phyloP scores from a whole-genome alignment of 352 stramenopile genomes.

The Phytophthora constricta region DNA sequence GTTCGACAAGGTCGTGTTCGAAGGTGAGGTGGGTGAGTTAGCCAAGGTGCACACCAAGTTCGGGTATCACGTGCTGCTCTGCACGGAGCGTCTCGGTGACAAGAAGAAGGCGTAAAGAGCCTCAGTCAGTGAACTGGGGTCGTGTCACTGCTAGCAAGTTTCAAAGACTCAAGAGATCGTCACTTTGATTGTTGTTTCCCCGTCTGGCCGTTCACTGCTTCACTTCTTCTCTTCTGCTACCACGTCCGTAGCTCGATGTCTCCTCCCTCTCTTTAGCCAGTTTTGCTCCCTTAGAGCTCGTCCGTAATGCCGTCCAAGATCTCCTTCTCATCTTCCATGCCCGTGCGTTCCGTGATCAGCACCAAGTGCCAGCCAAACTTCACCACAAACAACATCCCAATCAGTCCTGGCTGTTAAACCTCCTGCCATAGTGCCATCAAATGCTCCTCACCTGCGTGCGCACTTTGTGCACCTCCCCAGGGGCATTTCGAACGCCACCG shows the following conservation, averaged over 20 bases:
- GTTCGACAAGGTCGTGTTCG: constrained; percentile 78
- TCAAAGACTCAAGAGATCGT: too few relatives aligned
- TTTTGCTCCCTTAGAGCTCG: too few relatives aligned
- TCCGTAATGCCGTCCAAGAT: constrained; percentile 25
- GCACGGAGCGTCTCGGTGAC: constrained; percentile 62
- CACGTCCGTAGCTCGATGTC: not conserved
- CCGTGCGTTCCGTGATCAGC: constrained; percentile 68
- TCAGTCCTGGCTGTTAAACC: not conserved
- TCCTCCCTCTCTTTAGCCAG: not conserved
- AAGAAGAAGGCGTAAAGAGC: constrained; percentile 44
- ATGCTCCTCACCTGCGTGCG: constrained; percentile 55
- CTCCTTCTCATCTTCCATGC: constrained; percentile 43
- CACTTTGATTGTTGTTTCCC: too few relatives aligned
- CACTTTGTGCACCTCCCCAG: constrained; percentile 80
- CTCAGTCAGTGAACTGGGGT: too few relatives aligned
- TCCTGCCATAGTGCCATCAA: not conserved
- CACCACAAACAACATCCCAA: constrained; percentile 10
- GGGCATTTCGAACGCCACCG: constrained; percentile 75
- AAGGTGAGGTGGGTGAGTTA: constrained; percentile 57
- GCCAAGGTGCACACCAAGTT: constrained; percentile 78
- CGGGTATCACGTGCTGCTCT: constrained; percentile 81
- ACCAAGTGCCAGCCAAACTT: constrained; percentile 88
- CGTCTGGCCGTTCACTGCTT: not conserved
- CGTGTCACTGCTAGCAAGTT: too few relatives aligned
- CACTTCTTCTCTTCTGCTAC: not conserved